Evolutionary conservation across 2,329 filamentous ascomycete genomes (phyloP).

Genomic region (Coccinonectria pachysandricola): DNA sequence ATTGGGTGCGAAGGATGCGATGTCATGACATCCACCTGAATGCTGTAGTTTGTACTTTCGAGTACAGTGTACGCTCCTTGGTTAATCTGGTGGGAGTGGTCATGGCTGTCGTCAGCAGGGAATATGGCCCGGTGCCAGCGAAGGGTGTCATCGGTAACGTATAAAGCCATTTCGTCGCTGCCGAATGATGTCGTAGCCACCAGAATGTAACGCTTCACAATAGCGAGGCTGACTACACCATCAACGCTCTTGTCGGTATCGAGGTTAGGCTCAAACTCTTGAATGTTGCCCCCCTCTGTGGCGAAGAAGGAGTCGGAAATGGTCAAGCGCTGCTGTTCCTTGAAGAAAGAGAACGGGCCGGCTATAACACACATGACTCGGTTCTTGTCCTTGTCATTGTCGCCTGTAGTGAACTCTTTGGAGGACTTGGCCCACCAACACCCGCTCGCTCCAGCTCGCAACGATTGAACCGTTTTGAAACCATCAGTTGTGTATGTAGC

Average conservation of each 20-base stretch:
- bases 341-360: conserved; percentile 59
- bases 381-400: conserved; percentile 53
- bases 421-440: conserved; percentile 85
- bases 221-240: conserved; percentile 71
- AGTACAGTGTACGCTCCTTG: conserved; percentile 88
- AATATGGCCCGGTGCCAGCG: conserved; percentile 92
- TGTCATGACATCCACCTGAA: conserved; percentile 89
- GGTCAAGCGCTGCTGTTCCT: conserved; percentile 66
- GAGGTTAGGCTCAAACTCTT: conserved; percentile 67
- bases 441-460: conserved; percentile 59
- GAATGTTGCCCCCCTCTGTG: conserved; percentile 33
- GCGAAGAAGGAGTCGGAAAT: conserved; percentile 79
- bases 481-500: conserved; percentile 73
- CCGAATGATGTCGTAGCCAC: conserved; percentile 69
- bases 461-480: conserved; percentile 58
- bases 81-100: conserved; percentile 58
- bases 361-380: conserved; percentile 73
- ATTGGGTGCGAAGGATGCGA: conserved; percentile 55
- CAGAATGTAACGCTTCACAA: conserved; percentile 78
- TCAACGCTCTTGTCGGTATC: conserved; percentile 63
- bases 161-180: conserved; percentile 86
- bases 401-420: conserved; percentile 59
- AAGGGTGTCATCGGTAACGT: conserved; percentile 72
- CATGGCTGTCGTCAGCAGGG: conserved; percentile 61
- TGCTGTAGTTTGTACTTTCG: conserved; percentile 95